Percentiles rank a stretch among this genome's conserved stretches.
phyloP scores from a whole-genome alignment of 805 yeast species.

The Naumovozyma dairenensis region DNA sequence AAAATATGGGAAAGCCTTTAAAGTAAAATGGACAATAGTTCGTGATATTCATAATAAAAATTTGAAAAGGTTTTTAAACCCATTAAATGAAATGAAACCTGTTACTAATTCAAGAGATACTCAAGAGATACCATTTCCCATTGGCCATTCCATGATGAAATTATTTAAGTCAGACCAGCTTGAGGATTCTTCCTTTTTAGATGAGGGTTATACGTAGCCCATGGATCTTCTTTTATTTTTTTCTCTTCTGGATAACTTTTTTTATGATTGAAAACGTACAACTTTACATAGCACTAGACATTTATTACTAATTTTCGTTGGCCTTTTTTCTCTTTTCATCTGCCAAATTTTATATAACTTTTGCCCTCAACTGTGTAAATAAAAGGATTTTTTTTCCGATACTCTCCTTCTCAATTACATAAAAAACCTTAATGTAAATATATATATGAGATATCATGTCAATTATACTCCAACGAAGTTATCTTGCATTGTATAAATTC shows the following conservation, averaged over 20 bases:
- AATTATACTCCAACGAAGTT: no score
- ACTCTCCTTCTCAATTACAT: no score
- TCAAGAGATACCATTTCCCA: slow-evolving; percentile 43
- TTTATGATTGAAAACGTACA: no score
- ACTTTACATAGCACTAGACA: no score
- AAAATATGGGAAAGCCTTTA: slow-evolving; percentile 44
- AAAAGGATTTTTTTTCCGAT: no score
- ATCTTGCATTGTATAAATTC: no score
- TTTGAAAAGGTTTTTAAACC: slow-evolving; percentile 37
- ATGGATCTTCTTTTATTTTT: not conserved
- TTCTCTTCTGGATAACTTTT: not conserved
- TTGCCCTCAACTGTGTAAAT: no score
- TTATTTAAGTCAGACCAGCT: slow-evolving; percentile 29
- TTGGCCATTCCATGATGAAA: slow-evolving; percentile 39
- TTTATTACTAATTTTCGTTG: no score
- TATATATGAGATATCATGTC: no score
- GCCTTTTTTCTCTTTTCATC: no score
- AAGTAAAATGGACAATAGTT: slow-evolving; percentile 43
- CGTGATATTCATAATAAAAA: slow-evolving; percentile 42
- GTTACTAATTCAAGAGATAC: slow-evolving; percentile 55
- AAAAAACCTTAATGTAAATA: no score
- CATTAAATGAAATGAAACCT: slow-evolving; percentile 39
- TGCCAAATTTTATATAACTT: no score
- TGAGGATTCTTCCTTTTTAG: slow-evolving; percentile 14
- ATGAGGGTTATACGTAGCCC: slow-evolving; percentile 7